Conservation (phyloP, 352 stramenopile species). For the Phytophthora sansomeana region DNA sequence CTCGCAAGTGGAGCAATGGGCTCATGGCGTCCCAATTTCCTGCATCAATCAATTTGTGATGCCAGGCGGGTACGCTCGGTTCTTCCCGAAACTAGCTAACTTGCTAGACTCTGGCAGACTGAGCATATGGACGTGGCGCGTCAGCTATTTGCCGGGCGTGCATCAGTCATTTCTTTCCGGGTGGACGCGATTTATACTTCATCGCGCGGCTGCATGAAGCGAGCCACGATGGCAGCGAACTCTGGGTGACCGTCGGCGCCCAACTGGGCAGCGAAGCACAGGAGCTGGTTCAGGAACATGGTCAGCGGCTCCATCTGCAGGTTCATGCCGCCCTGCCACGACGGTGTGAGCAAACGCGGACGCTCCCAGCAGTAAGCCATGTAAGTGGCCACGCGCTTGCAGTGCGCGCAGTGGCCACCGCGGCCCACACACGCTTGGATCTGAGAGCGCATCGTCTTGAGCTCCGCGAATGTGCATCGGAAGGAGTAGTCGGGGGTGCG, state of each 20-base stretch:
- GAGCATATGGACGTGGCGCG: conserved; percentile 31
- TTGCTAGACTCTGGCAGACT: conserved; percentile 1
- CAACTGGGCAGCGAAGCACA: conserved; percentile 38
- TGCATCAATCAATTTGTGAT: conserved; percentile 16
- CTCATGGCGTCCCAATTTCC: conserved; percentile 38
- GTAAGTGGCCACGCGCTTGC: conserved; percentile 44
- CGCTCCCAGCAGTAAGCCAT: conserved; percentile 48
- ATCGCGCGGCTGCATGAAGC: conserved; percentile 42
- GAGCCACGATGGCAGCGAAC: conserved; percentile 34
- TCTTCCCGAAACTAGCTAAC: conserved; percentile 1
- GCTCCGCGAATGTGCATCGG: conserved; percentile 34
- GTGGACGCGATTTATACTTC: conserved; percentile 26
- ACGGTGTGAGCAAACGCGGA: conserved; percentile 39
- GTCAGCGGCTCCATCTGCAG: conserved; percentile 42
- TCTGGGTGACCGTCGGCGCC: conserved; percentile 34
- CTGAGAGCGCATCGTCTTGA: conserved; percentile 42
- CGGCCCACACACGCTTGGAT: conserved; percentile 33
- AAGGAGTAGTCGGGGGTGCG: conserved; percentile 37
- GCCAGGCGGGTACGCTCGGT: conserved; percentile 35
- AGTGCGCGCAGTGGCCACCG: conserved; percentile 36
- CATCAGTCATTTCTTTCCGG: conserved; percentile 31
- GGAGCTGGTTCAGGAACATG: conserved; percentile 44
- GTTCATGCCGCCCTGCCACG: conserved; percentile 42
- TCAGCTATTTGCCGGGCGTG: conserved; percentile 30
- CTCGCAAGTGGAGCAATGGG: conserved; percentile 31